A percentile compares a stretch with the other conserved stretches of the same genome.
Conservation (phyloP, 2,329 filamentous ascomycete genomes). For the Aspergillus calidoustus region DNA sequence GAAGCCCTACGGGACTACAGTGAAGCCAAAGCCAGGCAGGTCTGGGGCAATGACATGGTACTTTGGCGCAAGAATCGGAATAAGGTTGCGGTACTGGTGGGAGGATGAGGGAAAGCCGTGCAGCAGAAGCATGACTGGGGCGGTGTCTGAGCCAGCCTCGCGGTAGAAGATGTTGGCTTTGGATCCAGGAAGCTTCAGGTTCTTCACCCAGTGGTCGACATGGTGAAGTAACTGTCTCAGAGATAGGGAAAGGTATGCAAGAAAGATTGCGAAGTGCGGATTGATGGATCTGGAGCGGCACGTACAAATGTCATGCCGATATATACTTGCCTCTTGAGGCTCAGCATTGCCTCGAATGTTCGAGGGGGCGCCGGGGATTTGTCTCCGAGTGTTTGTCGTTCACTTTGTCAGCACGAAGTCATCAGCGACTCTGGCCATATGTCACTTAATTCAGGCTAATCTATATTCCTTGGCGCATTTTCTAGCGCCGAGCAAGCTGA, state of each 20-base stretch:
- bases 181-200: conserved; percentile 1
- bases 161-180: conserved; percentile 44
- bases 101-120: conserved; percentile 55
- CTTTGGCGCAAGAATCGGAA: conserved; percentile 48
- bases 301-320: no score
- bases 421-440: no score
- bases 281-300: no score
- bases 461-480: no score
- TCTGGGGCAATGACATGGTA: conserved; percentile 61
- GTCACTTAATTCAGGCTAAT: no score
- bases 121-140: conserved; percentile 50
- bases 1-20: conserved; percentile 53
- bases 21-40: conserved; percentile 65
- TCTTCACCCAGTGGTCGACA: not conserved
- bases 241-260: no score
- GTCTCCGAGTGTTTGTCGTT: not conserved
- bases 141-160: conserved; percentile 36
- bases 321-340: no score
- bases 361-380: no score
- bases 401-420: not conserved
- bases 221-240: not conserved
- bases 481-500: not conserved
- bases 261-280: no score
- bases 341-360: no score
- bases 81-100: conserved; percentile 51